Conservation (phyloP, 495 filamentous ascomycete genomes). For the Ascobolus immersus region DNA sequence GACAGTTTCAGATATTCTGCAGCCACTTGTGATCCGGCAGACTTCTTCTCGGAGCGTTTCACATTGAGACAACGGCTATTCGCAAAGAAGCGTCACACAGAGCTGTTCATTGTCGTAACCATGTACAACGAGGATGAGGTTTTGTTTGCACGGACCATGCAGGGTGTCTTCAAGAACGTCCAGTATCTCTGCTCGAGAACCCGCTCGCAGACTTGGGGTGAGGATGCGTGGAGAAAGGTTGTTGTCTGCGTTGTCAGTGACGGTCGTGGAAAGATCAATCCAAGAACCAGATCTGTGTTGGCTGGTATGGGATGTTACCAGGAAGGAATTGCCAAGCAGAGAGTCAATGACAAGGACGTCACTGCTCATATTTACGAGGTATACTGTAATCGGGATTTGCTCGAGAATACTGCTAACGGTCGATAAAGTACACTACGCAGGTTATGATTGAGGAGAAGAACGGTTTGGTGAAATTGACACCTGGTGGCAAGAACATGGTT, state of each 20-base stretch:
- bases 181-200: slow-evolving; percentile 84
- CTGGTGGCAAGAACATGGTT: slow-evolving; percentile 34
- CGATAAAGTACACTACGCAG: slow-evolving; percentile 57
- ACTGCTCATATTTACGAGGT: slow-evolving; percentile 92
- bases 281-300: slow-evolving; percentile 65
- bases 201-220: slow-evolving; percentile 90
- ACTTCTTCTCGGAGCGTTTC: slow-evolving; percentile 72
- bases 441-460: slow-evolving; percentile 70
- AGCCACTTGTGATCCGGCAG: slow-evolving; percentile 76
- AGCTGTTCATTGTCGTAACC: slow-evolving; percentile 91
- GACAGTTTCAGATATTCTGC: slow-evolving; percentile 58
- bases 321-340: slow-evolving; percentile 94
- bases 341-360: slow-evolving; percentile 90
- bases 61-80: slow-evolving; percentile 87
- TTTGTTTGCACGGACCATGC: slow-evolving; percentile 87
- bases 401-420: slow-evolving; percentile 4
- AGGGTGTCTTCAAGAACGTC: slow-evolving; percentile 93
- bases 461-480: slow-evolving; percentile 57
- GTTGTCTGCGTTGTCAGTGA: slow-evolving; percentile 97
- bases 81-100: slow-evolving; percentile 75
- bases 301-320: slow-evolving; percentile 92
- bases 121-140: slow-evolving; percentile 99
- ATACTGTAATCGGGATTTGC: background rate
- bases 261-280: slow-evolving; percentile 94
- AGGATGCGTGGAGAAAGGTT: slow-evolving; percentile 98